Evolutionary conservation across 1,139 yeast genomes (phyloP).

Genomic region (Suhomyces taliae): DNA sequence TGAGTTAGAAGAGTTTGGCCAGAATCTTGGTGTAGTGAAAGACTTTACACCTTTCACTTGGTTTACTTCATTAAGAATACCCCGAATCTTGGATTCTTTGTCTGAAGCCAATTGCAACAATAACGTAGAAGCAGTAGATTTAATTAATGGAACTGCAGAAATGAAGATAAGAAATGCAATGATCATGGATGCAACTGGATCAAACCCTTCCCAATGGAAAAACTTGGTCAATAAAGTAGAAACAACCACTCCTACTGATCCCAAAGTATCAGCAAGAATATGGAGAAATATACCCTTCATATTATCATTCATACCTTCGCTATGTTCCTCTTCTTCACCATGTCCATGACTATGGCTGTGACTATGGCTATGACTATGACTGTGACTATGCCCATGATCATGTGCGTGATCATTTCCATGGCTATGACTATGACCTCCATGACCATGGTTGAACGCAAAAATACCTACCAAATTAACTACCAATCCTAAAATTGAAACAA

Average conservation of each 20-base stretch:
- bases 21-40: slow-evolving; percentile 85
- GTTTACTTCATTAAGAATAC: slow-evolving; percentile 64
- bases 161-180: slow-evolving; percentile 78
- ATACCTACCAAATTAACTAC: slow-evolving; percentile 89
- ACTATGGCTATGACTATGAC: slow-evolving; percentile 36
- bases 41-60: slow-evolving; percentile 78
- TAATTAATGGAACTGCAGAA: slow-evolving; percentile 81
- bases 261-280: slow-evolving; percentile 91
- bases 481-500: slow-evolving; percentile 82
- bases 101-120: slow-evolving; percentile 58
- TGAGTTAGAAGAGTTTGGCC: slow-evolving; percentile 63
- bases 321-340: slow-evolving; percentile 13
- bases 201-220: slow-evolving; percentile 68
- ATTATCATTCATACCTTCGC: slow-evolving; percentile 62
- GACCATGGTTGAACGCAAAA: slow-evolving; percentile 88
- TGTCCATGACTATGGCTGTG: slow-evolving; percentile 21
- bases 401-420: slow-evolving; percentile 39
- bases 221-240: slow-evolving; percentile 71
- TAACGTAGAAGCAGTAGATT: slow-evolving; percentile 75
- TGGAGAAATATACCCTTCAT: slow-evolving; percentile 95
- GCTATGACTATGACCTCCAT: slow-evolving; percentile 29
- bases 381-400: slow-evolving; percentile 30
- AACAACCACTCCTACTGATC: slow-evolving; percentile 92
- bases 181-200: slow-evolving; percentile 86
- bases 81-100: slow-evolving; percentile 60